These are phyloP conservation scores for Otatea glauca DNA, from an alignment of 176 grass and related monocot genomes.

Conservation along the genomic window DNA sequence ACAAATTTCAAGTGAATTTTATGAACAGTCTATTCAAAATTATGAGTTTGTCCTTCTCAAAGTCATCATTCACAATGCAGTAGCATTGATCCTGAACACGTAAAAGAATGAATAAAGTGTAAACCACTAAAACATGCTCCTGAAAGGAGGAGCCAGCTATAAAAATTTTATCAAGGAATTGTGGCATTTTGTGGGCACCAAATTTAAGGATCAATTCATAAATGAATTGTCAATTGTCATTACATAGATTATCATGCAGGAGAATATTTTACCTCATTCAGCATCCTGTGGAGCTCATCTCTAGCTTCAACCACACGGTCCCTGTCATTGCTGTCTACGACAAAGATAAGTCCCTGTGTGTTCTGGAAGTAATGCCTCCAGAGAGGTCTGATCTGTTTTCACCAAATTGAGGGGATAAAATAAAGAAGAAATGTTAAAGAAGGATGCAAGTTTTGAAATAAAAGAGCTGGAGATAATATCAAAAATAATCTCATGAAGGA, in stretches of 20 bases:
- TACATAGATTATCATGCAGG: background rate
- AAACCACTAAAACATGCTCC: background rate
- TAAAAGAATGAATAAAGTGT: background rate
- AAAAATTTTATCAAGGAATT: background rate
- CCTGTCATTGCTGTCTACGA: conserved; percentile 47
- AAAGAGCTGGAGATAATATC: background rate
- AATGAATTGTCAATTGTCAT: too few relatives aligned
- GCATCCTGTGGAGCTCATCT: conserved; percentile 58
- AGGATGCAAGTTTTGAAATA: background rate
- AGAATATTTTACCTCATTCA: conserved; percentile 36
- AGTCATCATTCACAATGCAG: background rate
- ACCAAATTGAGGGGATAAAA: background rate
- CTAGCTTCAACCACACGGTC: conserved; percentile 53
- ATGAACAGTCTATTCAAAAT: background rate
- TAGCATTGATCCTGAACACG: background rate
- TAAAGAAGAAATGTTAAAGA: background rate
- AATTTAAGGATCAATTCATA: background rate
- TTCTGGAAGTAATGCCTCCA: conserved; percentile 62
- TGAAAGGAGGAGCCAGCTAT: background rate
- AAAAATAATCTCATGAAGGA: too few relatives aligned
- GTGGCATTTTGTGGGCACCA: background rate
- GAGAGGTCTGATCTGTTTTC: conserved; percentile 50
- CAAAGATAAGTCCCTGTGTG: conserved; percentile 57
- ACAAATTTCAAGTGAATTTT: conserved; percentile 1
- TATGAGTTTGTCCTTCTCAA: background rate